Base-by-base conservation (phyloP, 2,329 filamentous ascomycete species). In the Penicillium digitatum region DNA sequence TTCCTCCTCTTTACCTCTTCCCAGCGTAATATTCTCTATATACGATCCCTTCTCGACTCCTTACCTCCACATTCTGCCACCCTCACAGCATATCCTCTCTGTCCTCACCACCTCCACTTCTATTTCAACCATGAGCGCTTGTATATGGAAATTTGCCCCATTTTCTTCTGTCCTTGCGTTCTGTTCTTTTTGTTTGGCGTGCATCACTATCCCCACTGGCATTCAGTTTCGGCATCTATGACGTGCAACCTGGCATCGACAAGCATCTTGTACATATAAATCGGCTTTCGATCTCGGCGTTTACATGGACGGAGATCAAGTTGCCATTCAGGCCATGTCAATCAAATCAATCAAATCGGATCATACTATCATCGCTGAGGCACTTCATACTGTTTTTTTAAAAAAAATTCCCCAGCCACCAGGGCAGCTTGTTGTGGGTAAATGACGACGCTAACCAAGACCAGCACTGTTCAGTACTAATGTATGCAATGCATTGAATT, bases 251-350 rank as follows among this genome's bases (percentile, higher is more conserved):
- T 49, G 42, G 52, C 53, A 52, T 55, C 39, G 27, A 55, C 35
- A 47, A 52, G 42, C 48, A 42, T 55, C 47, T 42, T 55, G 55
- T 57, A 49, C 26, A 54, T 57, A 54, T 57, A 26, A 35, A 34
- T 24, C 29, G n/a, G 39, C 51, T 49, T 40, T 54, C 29, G 20
- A 38, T 48, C 32, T 46, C 45, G 49, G 54, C 54, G 49, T 55
- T 45, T 37, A 44, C 27, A 32, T 42, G 34, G 47, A 4, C 27
- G 16, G 48, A 34, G 5, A 34, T 42, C 9, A n/a, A 42, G 12
- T 29, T 27, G 22, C 22, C 42, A 22, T 20, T 37, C 16, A 18
- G 34, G 43, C 20, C 8, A 16, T 51, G 8, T 45, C 31, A 37
- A 37, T 37, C 3, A 44, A 37, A 34, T 29, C 31, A 22, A 51